Base-by-base conservation (phyloP, 163 green algal species). In the Prototheca wickerhamii region DNA sequence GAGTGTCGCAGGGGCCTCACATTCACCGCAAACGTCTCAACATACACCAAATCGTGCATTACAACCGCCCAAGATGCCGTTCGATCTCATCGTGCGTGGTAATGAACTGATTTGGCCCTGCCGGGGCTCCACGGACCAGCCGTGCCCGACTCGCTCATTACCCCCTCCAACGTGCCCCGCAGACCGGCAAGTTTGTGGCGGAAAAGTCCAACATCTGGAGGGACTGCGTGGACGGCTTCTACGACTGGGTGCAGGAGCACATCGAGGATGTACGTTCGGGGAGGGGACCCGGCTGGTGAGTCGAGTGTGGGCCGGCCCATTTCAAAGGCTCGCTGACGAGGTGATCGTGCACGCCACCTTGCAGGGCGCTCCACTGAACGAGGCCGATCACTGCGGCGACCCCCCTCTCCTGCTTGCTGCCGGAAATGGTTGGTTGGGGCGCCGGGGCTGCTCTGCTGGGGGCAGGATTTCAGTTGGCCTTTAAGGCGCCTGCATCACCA, bases 131-230 rank as follows among this genome's bases (percentile, higher is more conserved):
- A 4, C 15, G 3, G 15, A 3, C 21, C 37, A 33, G 12, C 18
- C 4, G 28, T 31, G 23, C 31, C 8, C 32, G 28, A n/a, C 32
- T 30, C 31, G 0, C 23, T 31, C 44, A 28, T 37, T 37, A 23
- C 2, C 23, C 61, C 31, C 33, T 46, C 30, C n/a, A 3, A 3
- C n/a, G n/a, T n/a, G n/a, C 29, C 58, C 6, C 37, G 73, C 81
- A 95, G 79, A 89, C 72, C 33, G 90, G 90, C 21, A 88, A 86
- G 62, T 97, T 96, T 67, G 80, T 96, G 15, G 87, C 89, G 8
- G 91, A 97, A 56, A 97, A 97, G 75, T 88, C 71, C 58, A 97
- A 97, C 76, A 95, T 97, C 43, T 97, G 91, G 91, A 72, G 91
- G 10, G 91, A 97, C 66, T 93, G 84, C 73, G 88, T 93, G 21